Base-by-base conservation (phyloP, 208 protist species). In the Endotrypanum monterogeii region DNA sequence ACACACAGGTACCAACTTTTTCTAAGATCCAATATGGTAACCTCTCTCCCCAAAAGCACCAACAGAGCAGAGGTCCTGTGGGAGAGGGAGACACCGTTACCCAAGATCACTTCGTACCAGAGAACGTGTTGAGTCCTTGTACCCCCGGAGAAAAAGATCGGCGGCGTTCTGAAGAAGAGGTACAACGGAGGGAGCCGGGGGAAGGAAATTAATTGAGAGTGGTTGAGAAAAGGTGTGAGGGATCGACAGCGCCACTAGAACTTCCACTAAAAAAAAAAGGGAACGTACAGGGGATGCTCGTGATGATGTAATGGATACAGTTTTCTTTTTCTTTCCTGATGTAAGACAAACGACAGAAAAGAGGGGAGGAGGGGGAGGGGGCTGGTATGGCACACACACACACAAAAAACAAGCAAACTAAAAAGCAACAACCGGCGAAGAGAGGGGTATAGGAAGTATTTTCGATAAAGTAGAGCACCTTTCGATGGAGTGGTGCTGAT, bases 401-500 rank as follows among this genome's bases (percentile, higher is more conserved):
- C 25, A 32, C 41, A 51, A 69, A n/a, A 52, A 30, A 55, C n/a
- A 65, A 23, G 62, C n/a, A 4, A 69, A 58, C 12, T 37, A 71
- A 67, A 12, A 74, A 25, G 54, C 20, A 48, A 18, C 11, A 25
- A 8, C 28, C 50, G 23, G 14, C 25, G 55, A 74, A 35, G n/a
- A n/a, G n/a, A n/a, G n/a, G n/a, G n/a, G n/a, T n/a, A n/a, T n/a
- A n/a, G n/a, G n/a, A n/a, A n/a, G n/a, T n/a, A n/a, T n/a, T n/a
- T n/a, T n/a, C n/a, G n/a, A n/a, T n/a, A n/a, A n/a, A n/a, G n/a
- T n/a, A n/a, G n/a, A n/a, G 3, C 63, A 76, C 54, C 65, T 70
- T 5, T 70, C 76, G 51, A 85, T 76, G 74, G 73, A 67, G 65
- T 60, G 28, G 28, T 37, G 56, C 28, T 23, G 56, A 60, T 60